These are phyloP conservation scores for Nothophaeocryptopus gaeumannii DNA, from an alignment of 2,329 filamentous ascomycete genomes.

Conservation along the genomic window DNA sequence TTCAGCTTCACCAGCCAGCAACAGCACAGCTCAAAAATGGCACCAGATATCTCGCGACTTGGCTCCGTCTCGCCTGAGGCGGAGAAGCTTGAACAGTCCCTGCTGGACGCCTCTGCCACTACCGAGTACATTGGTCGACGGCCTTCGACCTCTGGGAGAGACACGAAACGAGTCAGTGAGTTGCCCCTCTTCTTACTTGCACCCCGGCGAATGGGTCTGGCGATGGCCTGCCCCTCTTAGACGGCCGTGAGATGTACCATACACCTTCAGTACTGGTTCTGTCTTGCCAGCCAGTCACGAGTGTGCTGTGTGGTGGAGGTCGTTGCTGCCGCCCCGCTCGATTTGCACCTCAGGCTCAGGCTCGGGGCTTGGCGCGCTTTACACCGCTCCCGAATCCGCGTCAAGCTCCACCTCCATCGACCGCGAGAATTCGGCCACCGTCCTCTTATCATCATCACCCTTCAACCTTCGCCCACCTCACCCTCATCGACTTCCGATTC, in stretches of 20 bases:
- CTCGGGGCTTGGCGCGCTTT: too few relatives aligned
- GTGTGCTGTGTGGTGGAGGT: too few relatives aligned
- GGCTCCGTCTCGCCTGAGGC: slow-evolving; percentile 15
- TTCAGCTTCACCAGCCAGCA: slow-evolving; percentile 1
- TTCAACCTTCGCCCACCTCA: not conserved
- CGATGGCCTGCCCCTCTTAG: too few relatives aligned
- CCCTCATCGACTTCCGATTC: not conserved
- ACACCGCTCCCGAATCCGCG: too few relatives aligned
- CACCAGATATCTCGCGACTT: slow-evolving; percentile 19
- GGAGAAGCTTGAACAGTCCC: slow-evolving; percentile 24
- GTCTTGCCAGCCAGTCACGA: too few relatives aligned
- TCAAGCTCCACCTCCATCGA: too few relatives aligned
- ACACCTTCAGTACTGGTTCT: too few relatives aligned
- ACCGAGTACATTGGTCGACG: slow-evolving; percentile 33
- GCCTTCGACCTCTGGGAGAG: slow-evolving; percentile 32
- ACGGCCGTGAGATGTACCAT: too few relatives aligned
- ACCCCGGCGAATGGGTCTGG: too few relatives aligned
- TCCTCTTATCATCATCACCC: not conserved
- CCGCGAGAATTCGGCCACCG: too few relatives aligned
- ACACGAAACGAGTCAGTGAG: slow-evolving; percentile 36
- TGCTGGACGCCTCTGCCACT: slow-evolving; percentile 28
- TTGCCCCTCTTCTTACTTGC: slow-evolving; percentile 9
- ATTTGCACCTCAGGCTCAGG: too few relatives aligned
- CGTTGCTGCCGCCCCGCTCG: too few relatives aligned
- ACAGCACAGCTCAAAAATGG: slow-evolving; percentile 9